These are phyloP conservation scores for Bacterosira constricta DNA, from an alignment of 108 stramenopile species.

Conservation along the genomic window DNA sequence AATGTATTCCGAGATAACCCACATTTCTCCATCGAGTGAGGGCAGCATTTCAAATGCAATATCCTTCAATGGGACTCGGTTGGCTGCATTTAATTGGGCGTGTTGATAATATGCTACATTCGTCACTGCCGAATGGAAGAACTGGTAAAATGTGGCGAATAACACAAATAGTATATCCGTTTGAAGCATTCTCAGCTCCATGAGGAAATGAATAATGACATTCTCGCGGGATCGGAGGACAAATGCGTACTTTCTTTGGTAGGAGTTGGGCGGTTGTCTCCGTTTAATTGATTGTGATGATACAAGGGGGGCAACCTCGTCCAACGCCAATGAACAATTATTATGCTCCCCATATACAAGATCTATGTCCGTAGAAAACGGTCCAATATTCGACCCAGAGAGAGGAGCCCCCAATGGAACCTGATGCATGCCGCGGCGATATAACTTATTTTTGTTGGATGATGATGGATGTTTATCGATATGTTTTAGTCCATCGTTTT, in stretches of 20 bases:
- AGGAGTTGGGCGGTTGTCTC: not conserved
- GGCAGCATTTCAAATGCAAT: slow-evolving; percentile 21
- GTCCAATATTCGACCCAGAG: not conserved
- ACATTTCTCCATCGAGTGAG: slow-evolving; percentile 9
- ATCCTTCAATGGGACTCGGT: slow-evolving; percentile 22
- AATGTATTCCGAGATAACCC: slow-evolving; percentile 41
- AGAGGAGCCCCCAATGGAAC: not conserved
- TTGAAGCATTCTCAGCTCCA: slow-evolving; percentile 20
- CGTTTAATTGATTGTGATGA: not conserved
- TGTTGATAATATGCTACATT: slow-evolving; percentile 31
- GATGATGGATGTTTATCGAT: not conserved
- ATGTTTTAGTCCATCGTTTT: too few species aligned
- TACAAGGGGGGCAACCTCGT: not conserved
- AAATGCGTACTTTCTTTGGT: slow-evolving; percentile 12
- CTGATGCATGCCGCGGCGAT: not conserved
- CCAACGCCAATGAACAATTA: too few species aligned
- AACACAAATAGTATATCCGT: slow-evolving; percentile 1
- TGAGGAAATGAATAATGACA: slow-evolving; percentile 19
- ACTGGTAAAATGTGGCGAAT: slow-evolving; percentile 18
- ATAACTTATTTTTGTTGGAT: not conserved
- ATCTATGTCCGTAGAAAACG: slow-evolving; percentile 7
- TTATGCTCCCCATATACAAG: slow-evolving; percentile 3
- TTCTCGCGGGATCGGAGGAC: slow-evolving; percentile 17
- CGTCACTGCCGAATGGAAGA: slow-evolving; percentile 29
- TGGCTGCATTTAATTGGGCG: slow-evolving; percentile 23